A percentile compares a stretch with the other conserved stretches of the same genome.
Conservation (phyloP, 192 early-diverging fungal species). For the Coemansia erecta region DNA sequence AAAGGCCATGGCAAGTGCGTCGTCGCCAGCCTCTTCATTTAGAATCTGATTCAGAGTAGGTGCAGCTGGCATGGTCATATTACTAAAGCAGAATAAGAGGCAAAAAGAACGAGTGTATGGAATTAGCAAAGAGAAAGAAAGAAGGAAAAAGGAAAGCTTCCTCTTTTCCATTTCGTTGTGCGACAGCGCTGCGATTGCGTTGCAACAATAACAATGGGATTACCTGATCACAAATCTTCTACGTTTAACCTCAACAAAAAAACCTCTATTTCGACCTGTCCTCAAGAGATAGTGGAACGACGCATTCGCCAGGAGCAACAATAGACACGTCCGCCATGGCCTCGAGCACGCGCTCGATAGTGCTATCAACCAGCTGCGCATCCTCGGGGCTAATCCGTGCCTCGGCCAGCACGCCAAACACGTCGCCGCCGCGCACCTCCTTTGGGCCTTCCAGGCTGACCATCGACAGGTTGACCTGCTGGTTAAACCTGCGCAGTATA, state of each 20-base stretch:
- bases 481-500: constrained; percentile 41
- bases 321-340: constrained; percentile 24
- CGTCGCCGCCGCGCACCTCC: constrained; percentile 21
- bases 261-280: constrained; percentile 5
- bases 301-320: constrained; percentile 31
- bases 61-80: constrained; percentile 41
- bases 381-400: constrained; percentile 16
- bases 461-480: constrained; percentile 42
- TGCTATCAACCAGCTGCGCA: constrained; percentile 19
- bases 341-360: constrained; percentile 29
- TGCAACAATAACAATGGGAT: not conserved
- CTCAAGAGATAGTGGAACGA: constrained; percentile 32
- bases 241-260: not conserved
- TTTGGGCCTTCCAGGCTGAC: constrained; percentile 23
- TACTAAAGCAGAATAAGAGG: not conserved
- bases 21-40: constrained; percentile 27
- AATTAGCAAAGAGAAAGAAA: not conserved
- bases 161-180: too few species aligned
- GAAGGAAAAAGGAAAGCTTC: not conserved
- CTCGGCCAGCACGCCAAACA: constrained; percentile 23
- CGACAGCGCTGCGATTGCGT: not conserved
- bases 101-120: not conserved
- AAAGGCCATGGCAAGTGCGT: constrained; percentile 17
- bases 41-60: constrained; percentile 46
- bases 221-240: not conserved